phyloP scores from a whole-genome alignment of 2,329 filamentous ascomycete species.

The Calonectria henricotiae region DNA sequence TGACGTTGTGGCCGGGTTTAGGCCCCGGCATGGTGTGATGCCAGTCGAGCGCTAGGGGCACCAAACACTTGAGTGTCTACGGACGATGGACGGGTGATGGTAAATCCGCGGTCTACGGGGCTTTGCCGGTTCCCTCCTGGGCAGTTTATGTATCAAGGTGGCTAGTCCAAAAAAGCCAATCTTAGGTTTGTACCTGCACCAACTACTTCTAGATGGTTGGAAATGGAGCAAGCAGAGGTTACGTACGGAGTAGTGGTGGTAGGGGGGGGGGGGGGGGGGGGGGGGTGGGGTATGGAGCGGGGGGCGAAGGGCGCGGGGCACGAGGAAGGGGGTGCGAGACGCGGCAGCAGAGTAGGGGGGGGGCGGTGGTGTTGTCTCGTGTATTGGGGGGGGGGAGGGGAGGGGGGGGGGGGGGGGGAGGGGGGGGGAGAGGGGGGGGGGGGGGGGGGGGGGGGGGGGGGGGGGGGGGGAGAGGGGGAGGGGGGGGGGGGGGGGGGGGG shows the following conservation, averaged over 20 bases:
- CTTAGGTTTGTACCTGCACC: conserved; percentile 22
- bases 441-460: no score
- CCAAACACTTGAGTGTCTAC: neutral
- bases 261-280: no score
- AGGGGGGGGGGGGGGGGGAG: no score
- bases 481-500: no score
- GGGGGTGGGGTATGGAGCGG: no score
- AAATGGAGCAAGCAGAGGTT: conserved; percentile 17
- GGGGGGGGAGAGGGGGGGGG: no score
- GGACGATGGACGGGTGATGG: neutral
- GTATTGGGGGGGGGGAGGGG: no score
- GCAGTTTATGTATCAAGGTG: conserved; percentile 9
- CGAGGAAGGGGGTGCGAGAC: no score
- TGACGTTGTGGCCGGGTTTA: conserved; percentile 27
- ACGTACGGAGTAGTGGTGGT: conserved; percentile 14
- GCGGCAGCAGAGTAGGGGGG: no score
- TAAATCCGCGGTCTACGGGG: neutral
- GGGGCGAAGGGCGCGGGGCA: no score
- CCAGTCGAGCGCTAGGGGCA: conserved; percentile 19
- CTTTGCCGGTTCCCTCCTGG: conserved; percentile 3
- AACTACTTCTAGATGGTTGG: conserved; percentile 10
- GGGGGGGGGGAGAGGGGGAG: no score
- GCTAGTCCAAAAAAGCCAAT: conserved; percentile 7
- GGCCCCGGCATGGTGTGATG: conserved; percentile 14
- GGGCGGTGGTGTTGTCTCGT: no score